Evolutionary conservation across 2,329 filamentous ascomycete species (phyloP).

Genomic region (Leptographium galeiforme): DNA sequence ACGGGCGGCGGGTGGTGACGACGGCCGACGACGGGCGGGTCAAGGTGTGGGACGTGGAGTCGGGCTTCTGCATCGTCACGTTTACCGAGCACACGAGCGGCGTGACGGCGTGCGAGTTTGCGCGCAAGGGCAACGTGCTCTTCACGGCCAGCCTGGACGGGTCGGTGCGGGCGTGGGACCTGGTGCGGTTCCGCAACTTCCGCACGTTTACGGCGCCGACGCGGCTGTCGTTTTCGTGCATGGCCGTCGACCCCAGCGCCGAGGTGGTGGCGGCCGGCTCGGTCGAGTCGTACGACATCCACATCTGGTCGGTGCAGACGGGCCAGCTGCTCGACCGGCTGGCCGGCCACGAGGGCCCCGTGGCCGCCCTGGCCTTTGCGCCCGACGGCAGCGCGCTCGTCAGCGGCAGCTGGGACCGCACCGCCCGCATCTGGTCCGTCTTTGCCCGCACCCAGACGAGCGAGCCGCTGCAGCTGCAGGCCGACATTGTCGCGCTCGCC

Average conservation of each 20-base stretch:
- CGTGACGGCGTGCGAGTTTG: conserved; percentile 88
- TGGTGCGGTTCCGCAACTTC: conserved; percentile 93
- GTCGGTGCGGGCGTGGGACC: conserved; percentile 88
- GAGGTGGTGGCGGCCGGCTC: conserved; percentile 94
- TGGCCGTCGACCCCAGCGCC: conserved; percentile 93
- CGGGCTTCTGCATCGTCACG: conserved; percentile 94
- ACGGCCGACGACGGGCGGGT: conserved; percentile 95
- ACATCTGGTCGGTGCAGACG: conserved; percentile 97
- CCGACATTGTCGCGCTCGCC: conserved; percentile 77
- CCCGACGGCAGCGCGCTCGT: conserved; percentile 73
- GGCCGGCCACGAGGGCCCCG: conserved; percentile 84
- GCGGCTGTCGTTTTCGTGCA: conserved; percentile 78
- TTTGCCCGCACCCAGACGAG: conserved; percentile 90
- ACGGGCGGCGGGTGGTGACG: conserved; percentile 85
- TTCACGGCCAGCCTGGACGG: conserved; percentile 94
- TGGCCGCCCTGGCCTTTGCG: conserved; percentile 78
- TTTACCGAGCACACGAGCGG: conserved; percentile 95
- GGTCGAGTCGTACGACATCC: conserved; percentile 89
- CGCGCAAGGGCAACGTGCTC: conserved; percentile 86
- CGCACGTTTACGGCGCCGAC: conserved; percentile 92
- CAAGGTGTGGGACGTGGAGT: conserved; percentile 95
- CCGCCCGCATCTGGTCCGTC: conserved; percentile 90
- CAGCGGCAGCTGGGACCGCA: conserved; percentile 93
- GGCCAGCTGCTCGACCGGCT: conserved; percentile 86
- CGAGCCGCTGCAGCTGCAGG: conserved; percentile 82